Evolutionary conservation across 2,329 filamentous ascomycete species (phyloP).

Genomic region (Thermochaetoides dissita): DNA sequence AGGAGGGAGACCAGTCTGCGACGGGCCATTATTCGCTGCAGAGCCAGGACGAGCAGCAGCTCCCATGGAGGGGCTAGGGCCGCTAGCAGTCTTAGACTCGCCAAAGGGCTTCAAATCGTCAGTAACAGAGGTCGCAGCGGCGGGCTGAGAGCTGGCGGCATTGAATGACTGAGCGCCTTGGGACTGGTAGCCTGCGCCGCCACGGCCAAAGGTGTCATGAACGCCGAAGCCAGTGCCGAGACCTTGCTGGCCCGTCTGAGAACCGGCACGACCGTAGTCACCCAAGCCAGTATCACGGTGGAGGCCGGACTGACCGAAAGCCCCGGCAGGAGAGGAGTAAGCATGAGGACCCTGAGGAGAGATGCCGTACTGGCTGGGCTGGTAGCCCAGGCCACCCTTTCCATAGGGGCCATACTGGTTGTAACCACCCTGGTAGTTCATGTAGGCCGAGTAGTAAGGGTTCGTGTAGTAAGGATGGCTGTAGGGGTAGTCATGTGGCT

Average conservation of each 20-base stretch:
- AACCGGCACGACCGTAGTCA: constrained; percentile 38
- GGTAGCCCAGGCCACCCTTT: constrained; percentile 40
- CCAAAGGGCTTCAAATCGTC: constrained; percentile 48
- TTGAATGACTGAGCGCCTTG: constrained; percentile 41
- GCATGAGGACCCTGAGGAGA: constrained; percentile 43
- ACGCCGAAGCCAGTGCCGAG: constrained; percentile 39
- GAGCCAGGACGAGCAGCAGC: constrained; percentile 44
- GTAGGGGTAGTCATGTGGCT: constrained; percentile 41
- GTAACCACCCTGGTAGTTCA: constrained; percentile 40
- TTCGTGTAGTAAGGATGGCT: constrained; percentile 37
- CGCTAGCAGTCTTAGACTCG: constrained; percentile 38
- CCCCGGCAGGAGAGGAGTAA: constrained; percentile 39
- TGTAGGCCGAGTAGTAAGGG: constrained; percentile 44
- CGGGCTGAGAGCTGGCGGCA: constrained; percentile 33
- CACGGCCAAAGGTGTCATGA: constrained; percentile 42
- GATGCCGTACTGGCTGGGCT: constrained; percentile 40
- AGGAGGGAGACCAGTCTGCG: constrained; percentile 41
- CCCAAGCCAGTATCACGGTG: constrained; percentile 36
- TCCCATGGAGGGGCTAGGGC: constrained; percentile 42
- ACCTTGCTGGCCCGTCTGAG: constrained; percentile 35
- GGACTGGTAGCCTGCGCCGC: constrained; percentile 39
- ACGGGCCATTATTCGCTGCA: constrained; percentile 38
- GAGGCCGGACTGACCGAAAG: constrained; percentile 40
- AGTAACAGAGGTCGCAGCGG: constrained; percentile 25
- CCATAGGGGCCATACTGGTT: constrained; percentile 38